These are phyloP conservation scores for Penicillium canescens DNA, from an alignment of 495 filamentous ascomycete species.

Conservation along the genomic window DNA sequence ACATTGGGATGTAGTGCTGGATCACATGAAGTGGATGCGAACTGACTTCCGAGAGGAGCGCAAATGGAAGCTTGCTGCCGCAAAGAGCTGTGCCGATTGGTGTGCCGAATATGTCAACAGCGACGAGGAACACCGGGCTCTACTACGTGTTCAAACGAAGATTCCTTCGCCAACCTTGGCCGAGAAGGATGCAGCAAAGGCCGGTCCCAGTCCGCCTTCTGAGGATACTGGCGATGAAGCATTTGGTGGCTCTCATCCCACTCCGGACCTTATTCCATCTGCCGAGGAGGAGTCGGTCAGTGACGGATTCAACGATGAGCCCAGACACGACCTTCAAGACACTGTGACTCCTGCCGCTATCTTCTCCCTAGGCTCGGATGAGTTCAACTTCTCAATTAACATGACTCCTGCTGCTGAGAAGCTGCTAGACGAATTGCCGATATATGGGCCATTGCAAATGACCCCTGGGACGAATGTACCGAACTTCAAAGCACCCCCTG, in stretches of 20 bases:
- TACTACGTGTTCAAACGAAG: constrained; percentile 64
- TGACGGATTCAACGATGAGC: constrained; percentile 50
- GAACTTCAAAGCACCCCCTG: constrained; percentile 57
- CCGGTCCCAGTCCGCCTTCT: constrained; percentile 24
- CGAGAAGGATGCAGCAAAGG: constrained; percentile 19
- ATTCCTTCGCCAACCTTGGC: constrained; percentile 26
- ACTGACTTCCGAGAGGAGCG: constrained; percentile 93
- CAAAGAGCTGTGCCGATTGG: constrained; percentile 71
- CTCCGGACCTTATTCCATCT: constrained; percentile 72
- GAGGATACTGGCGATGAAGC: constrained; percentile 36
- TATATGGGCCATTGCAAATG: constrained; percentile 67
- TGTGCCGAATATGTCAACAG: constrained; percentile 79
- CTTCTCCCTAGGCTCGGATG: constrained; percentile 78
- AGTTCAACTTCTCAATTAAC: constrained; percentile 76
- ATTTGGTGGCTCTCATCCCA: constrained; percentile 47
- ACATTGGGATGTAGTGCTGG: constrained; percentile 82
- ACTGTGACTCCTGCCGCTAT: constrained; percentile 67
- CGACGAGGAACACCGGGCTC: constrained; percentile 56
- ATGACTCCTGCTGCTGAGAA: constrained; percentile 76
- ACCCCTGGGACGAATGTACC: constrained; percentile 56
- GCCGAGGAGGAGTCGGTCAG: constrained; percentile 57
- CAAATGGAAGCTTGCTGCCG: constrained; percentile 87
- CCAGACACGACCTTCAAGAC: constrained; percentile 37
- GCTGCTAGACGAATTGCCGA: constrained; percentile 80
- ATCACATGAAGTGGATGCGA: constrained; percentile 96